Conservation (phyloP, 2,329 filamentous ascomycete genomes). For the Aspergillus sp. region DNA sequence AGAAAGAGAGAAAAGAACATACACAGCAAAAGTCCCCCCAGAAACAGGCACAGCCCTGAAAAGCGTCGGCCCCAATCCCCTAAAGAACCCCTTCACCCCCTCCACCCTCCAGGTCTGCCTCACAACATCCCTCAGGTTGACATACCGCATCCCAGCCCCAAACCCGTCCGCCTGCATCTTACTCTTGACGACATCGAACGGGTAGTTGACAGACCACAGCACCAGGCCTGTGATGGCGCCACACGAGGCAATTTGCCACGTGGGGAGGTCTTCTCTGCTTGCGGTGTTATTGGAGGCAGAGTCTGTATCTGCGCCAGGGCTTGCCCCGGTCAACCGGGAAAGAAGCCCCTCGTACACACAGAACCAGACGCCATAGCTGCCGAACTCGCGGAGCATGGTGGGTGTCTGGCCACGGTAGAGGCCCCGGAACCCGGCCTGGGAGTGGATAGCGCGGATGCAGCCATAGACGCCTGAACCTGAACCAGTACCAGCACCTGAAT, state of each 20-base stretch:
- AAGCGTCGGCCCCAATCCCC: constrained; percentile 84
- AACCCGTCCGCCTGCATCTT: constrained; percentile 98
- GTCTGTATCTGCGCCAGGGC: neutral
- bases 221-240: constrained; percentile 91
- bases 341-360: constrained; percentile 59
- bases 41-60: constrained; percentile 91
- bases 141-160: constrained; percentile 65
- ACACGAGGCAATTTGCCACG: constrained; percentile 81
- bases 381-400: constrained; percentile 79
- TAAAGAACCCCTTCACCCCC: constrained; percentile 83
- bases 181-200: constrained; percentile 93
- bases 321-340: constrained; percentile 68
- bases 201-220: constrained; percentile 87
- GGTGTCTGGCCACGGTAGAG: constrained; percentile 85
- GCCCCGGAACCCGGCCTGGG: constrained; percentile 66
- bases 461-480: constrained; percentile 66
- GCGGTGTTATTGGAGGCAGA: no score
- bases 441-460: constrained; percentile 75
- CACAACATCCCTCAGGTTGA: constrained; percentile 80
- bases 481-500: neutral
- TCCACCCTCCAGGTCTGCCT: constrained; percentile 71
- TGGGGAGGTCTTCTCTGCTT: constrained; percentile 59
- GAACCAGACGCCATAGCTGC: constrained; percentile 94
- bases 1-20: neutral
- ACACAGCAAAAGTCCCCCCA: constrained; percentile 85